phyloP scores from a whole-genome alignment of 257 asterid species.

The Salvia hispanica region DNA sequence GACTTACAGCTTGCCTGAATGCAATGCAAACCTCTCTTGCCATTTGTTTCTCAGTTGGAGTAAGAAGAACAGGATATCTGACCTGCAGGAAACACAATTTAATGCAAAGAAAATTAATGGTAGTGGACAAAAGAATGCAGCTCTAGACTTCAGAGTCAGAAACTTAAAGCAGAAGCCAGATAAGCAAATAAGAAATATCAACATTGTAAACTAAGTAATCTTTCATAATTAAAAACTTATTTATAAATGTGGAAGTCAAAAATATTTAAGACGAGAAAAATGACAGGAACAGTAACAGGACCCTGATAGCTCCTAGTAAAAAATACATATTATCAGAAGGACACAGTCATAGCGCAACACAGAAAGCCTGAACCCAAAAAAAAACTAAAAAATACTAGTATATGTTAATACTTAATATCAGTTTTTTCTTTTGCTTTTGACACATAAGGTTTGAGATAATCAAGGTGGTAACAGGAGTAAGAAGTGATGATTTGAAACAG shows the following conservation, averaged over 20 bases:
- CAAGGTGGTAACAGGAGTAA: constrained; percentile 12
- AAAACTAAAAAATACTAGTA: constrained; percentile 10
- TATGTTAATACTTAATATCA: constrained; percentile 24
- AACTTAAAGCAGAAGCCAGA: constrained; percentile 22
- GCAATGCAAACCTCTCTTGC: constrained; percentile 97
- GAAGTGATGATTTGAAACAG: constrained; percentile 15
- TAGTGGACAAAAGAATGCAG: constrained; percentile 3
- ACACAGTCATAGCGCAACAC: constrained; percentile 3
- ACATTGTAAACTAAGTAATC: constrained; percentile 16
- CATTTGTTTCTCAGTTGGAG: constrained; percentile 96
- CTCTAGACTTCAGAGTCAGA: constrained; percentile 24
- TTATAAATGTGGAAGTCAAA: background rate
- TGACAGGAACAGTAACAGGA: constrained; percentile 13
- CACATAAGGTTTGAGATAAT: constrained; percentile 12
- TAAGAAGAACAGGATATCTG: constrained; percentile 96
- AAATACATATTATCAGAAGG: constrained; percentile 11
- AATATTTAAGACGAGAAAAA: background rate
- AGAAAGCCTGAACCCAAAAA: constrained; percentile 9
- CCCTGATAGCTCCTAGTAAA: background rate
- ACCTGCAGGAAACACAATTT: constrained; percentile 52
- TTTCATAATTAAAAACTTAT: background rate
- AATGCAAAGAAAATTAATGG: constrained; percentile 19
- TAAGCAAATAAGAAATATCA: constrained; percentile 16
- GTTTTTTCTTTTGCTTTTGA: constrained; percentile 8
- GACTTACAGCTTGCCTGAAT: constrained; percentile 94